Conservation (phyloP, 495 filamentous ascomycete species). For the Parathielavia hyrcaniae region DNA sequence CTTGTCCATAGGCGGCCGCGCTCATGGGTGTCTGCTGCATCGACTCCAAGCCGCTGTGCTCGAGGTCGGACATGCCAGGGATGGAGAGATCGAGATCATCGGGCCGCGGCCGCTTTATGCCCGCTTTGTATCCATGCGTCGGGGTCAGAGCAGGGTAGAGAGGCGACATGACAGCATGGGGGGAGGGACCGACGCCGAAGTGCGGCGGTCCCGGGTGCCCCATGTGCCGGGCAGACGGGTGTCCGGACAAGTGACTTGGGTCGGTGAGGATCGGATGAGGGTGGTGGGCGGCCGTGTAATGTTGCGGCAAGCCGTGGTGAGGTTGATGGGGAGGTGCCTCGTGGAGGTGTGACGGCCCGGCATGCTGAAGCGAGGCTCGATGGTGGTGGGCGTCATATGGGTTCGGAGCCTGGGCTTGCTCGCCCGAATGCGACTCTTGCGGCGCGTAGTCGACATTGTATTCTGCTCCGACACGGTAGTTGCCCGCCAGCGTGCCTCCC, state of each 20-base stretch:
- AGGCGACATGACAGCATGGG: slow-evolving; percentile 40
- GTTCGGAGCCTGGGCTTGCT: slow-evolving; percentile 47
- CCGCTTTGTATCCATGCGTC: slow-evolving; percentile 37
- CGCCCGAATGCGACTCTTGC: slow-evolving; percentile 53
- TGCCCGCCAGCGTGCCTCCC: slow-evolving; percentile 60
- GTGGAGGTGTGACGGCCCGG: slow-evolving; percentile 37
- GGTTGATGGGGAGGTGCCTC: slow-evolving; percentile 40
- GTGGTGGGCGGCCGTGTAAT: slow-evolving; percentile 45
- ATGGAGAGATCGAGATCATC: slow-evolving; percentile 48
- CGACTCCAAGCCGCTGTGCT: slow-evolving; percentile 43
- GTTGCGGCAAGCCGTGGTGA: slow-evolving; percentile 47
- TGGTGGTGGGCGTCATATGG: slow-evolving; percentile 49
- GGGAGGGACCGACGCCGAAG: slow-evolving; percentile 39
- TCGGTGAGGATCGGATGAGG: slow-evolving; percentile 47
- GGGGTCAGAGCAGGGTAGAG: slow-evolving; percentile 44
- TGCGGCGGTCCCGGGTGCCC: slow-evolving; percentile 43
- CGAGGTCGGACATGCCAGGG: slow-evolving; percentile 45
- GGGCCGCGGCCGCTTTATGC: slow-evolving; percentile 42
- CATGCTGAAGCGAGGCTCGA: slow-evolving; percentile 45
- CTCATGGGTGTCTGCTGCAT: slow-evolving; percentile 47
- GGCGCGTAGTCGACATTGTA: slow-evolving; percentile 60
- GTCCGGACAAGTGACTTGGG: slow-evolving; percentile 40
- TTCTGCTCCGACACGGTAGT: slow-evolving; percentile 53
- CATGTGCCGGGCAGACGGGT: slow-evolving; percentile 43
- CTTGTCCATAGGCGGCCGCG: slow-evolving; percentile 39